phyloP scores from a whole-genome alignment of 306 rosid species.

The Herpetospermum pedunculosum region DNA sequence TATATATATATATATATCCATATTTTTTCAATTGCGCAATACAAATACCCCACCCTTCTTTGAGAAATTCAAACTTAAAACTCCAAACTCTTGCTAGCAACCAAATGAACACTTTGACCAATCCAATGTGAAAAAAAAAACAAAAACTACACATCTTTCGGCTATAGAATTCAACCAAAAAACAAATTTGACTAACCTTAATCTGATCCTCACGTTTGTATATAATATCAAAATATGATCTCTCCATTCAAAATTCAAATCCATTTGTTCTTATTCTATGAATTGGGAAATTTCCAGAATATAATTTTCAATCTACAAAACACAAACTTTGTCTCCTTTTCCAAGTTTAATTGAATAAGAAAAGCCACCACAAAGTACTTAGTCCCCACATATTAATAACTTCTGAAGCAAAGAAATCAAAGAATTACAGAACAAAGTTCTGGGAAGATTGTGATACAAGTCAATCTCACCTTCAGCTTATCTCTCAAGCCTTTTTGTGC shows the following conservation, averaged over 20 bases:
- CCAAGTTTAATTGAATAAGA: background rate
- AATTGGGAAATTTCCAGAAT: background rate
- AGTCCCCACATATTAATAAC: background rate
- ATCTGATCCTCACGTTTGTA: background rate
- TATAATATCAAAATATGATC: background rate
- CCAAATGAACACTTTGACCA: background rate
- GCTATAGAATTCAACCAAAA: background rate
- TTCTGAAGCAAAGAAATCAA: background rate
- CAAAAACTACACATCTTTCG: background rate
- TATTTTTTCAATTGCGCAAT: background rate
- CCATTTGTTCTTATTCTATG: background rate
- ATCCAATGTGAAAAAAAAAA: background rate
- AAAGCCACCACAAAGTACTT: background rate
- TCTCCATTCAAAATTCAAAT: background rate
- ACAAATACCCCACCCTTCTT: background rate
- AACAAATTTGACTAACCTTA: background rate
- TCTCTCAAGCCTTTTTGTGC: background rate
- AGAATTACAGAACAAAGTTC: background rate
- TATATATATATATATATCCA: no score
- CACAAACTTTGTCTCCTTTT: background rate
- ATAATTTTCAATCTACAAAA: background rate
- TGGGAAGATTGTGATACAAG: background rate
- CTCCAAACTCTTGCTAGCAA: background rate
- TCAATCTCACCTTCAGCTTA: background rate
- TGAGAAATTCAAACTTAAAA: background rate